Conservation (phyloP, 176 grass and related monocot species). For the Tillandsia leiboldiana region DNA sequence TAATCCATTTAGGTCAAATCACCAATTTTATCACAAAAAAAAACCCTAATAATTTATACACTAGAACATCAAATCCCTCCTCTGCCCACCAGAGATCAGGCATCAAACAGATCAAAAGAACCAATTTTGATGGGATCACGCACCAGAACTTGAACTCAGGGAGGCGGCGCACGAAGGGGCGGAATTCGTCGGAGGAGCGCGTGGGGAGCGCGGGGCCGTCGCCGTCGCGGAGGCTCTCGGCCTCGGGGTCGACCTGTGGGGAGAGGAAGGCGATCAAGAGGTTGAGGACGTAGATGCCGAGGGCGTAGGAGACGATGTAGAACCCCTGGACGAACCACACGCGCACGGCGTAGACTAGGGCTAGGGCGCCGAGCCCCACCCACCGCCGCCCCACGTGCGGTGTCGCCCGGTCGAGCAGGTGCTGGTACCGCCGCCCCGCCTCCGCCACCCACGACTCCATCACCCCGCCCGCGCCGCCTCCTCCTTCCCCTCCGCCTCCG, state of each 20-base stretch:
- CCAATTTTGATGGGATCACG: background rate
- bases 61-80: background rate
- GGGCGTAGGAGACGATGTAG: slow-evolving; percentile 73
- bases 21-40: background rate
- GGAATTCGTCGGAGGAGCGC: slow-evolving; percentile 56
- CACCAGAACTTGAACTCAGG: slow-evolving; percentile 94
- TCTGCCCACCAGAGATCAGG: background rate
- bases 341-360: slow-evolving; percentile 43
- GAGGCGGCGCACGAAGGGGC: slow-evolving; percentile 71
- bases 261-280: slow-evolving; percentile 76
- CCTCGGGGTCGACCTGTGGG: slow-evolving; percentile 69
- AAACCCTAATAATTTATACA: background rate
- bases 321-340: slow-evolving; percentile 58
- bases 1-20: no score
- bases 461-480: background rate
- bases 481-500: no score
- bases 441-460: slow-evolving; percentile 15
- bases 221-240: slow-evolving; percentile 32
- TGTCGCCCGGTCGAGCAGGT: slow-evolving; percentile 61
- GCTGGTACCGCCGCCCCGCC: slow-evolving; percentile 47
- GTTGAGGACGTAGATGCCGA: slow-evolving; percentile 68
- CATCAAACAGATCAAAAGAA: background rate
- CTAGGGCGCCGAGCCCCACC: slow-evolving; percentile 35
- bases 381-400: slow-evolving; percentile 57
- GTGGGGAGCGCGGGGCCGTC: slow-evolving; percentile 44